Base-by-base conservation (phyloP, 1,139 yeast genomes). In the Sugiyamaella japonica region DNA sequence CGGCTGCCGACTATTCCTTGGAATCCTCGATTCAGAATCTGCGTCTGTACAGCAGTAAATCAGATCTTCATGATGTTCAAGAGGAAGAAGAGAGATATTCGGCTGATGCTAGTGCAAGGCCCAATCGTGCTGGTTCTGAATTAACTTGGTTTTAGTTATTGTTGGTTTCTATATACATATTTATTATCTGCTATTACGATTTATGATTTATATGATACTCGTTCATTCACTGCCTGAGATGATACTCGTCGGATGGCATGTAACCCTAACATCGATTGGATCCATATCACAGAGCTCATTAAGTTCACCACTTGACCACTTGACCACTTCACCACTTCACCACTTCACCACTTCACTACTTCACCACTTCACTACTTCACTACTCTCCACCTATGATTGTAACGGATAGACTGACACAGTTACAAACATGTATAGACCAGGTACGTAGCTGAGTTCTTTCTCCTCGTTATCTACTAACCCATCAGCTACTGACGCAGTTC, bases 351-450 rank as follows among this genome's bases (percentile, higher is more conserved):
- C n/a, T n/a, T n/a, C n/a, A n/a, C n/a, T n/a, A n/a, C n/a, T n/a
- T n/a, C n/a, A n/a, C n/a, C n/a, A n/a, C n/a, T n/a, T n/a, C n/a
- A n/a, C n/a, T n/a, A n/a, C n/a, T n/a, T n/a, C n/a, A n/a, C n/a
- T n/a, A n/a, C 25, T 20, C 25, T 20, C 25, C 3, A 20, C 6
- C 25, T 29, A 29, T 29, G 34, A 29, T 16, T 9, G 38, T 32
- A 70, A 56, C 96, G 0, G 99, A 93, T 72, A 76, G 98, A 65
- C 76, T 93, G 39, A 90, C 98, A 1, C 99, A 93, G 69, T 79
- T 93, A 36, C 99, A 93, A 68, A 81, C 88, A 46, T 90, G 98
- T 63, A 75, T 93, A 48, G 99, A 93, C 71, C 97, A 87, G 28
- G 51, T 48, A 45, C 20, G 42, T 48, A n/a, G 29, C 8, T n/a